Conservation (phyloP, 768 basidiomycete genomes). For the Cubamyces sp. region DNA sequence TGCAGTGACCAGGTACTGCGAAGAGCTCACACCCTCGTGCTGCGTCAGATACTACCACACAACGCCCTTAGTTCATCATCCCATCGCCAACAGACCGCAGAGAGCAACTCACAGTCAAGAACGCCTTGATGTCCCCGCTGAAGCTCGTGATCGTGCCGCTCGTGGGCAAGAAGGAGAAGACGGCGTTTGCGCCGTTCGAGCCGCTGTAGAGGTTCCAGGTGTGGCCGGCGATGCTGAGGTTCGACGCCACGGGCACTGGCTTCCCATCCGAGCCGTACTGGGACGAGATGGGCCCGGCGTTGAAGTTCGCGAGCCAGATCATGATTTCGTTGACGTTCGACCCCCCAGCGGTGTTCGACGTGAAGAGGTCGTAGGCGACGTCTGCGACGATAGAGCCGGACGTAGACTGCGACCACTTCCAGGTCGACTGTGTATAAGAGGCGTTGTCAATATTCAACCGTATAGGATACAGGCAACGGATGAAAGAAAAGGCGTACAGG, state of each 20-base stretch:
- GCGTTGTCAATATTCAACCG: neutral
- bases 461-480: no score
- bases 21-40: slow-evolving; percentile 47
- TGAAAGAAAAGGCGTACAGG: slow-evolving; percentile 45
- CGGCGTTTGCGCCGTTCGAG: slow-evolving; percentile 53
- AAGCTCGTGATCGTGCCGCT: slow-evolving; percentile 52
- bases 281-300: slow-evolving; percentile 60
- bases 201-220: slow-evolving; percentile 63
- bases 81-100: neutral
- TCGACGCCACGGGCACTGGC: slow-evolving; percentile 49
- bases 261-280: slow-evolving; percentile 49
- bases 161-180: slow-evolving; percentile 42
- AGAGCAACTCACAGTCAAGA: slow-evolving; percentile 47
- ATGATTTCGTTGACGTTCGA: slow-evolving; percentile 54
- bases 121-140: slow-evolving; percentile 54
- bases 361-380: slow-evolving; percentile 69
- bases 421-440: slow-evolving; percentile 41
- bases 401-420: slow-evolving; percentile 57
- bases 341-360: slow-evolving; percentile 53
- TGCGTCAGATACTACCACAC: slow-evolving; percentile 55
- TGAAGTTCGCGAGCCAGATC: slow-evolving; percentile 67
- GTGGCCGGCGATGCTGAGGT: slow-evolving; percentile 50
- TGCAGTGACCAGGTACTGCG: slow-evolving; percentile 60
- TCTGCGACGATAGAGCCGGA: slow-evolving; percentile 52
- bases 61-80: neutral